Conservation (phyloP, 2,329 filamentous ascomycete species). For the Oidium heveae region DNA sequence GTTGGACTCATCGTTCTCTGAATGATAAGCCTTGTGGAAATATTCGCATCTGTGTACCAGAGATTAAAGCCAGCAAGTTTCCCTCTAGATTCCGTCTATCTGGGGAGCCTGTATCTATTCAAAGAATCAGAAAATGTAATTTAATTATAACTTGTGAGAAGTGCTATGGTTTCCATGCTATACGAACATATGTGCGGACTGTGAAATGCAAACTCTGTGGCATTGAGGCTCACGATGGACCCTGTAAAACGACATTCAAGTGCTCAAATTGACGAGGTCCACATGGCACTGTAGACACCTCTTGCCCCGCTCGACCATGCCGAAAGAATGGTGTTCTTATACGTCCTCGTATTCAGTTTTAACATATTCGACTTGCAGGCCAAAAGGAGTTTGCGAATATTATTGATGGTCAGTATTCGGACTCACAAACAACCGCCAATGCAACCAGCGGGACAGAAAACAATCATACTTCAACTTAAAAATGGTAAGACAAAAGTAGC, state of each 20-base stretch:
- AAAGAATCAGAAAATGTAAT: not conserved
- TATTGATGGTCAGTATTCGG: not conserved
- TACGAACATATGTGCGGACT: not conserved
- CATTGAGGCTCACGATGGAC: not conserved
- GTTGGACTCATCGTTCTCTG: not conserved
- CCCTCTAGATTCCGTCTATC: not conserved
- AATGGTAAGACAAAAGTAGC: not conserved
- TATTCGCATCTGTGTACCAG: not conserved
- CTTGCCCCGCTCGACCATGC: not conserved
- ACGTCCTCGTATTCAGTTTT: not conserved
- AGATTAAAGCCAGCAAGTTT: not conserved
- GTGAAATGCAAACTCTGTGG: not conserved
- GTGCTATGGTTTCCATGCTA: not conserved
- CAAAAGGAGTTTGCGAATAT: not conserved
- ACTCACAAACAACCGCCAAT: not conserved
- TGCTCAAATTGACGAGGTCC: not conserved
- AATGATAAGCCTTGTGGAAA: not conserved
- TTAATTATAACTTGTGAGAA: not conserved
- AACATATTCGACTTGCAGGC: not conserved
- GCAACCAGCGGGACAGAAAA: not conserved
- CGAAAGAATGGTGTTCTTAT: not conserved
- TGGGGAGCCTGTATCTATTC: not conserved
- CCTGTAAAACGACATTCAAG: not conserved
- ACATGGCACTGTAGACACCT: not conserved
- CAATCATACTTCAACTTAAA: not conserved